Evolutionary conservation across 2,329 filamentous ascomycete genomes (phyloP).

Genomic region (Talaromyces sp.): DNA sequence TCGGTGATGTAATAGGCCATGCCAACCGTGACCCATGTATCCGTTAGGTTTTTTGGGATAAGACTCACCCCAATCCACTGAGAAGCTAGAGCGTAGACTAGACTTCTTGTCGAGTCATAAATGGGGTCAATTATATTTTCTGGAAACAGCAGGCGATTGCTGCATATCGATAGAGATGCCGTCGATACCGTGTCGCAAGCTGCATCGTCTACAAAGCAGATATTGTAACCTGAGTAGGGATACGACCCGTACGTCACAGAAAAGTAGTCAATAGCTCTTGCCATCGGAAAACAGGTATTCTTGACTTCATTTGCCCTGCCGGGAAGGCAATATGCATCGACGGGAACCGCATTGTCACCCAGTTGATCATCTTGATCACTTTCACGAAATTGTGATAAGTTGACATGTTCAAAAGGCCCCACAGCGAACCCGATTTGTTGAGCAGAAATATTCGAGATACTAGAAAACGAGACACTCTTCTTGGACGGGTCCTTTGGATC

Average conservation of each 20-base stretch:
- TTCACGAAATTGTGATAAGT: constrained; percentile 81
- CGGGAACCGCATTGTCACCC: constrained; percentile 77
- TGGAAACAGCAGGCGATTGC: constrained; percentile 76
- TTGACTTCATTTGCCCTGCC: constrained; percentile 73
- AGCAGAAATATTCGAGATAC: constrained; percentile 68
- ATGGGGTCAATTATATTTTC: constrained; percentile 81
- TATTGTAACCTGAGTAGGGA: constrained; percentile 84
- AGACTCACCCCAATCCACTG: constrained; percentile 96
- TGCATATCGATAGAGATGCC: constrained; percentile 82
- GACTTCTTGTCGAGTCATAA: constrained; percentile 69
- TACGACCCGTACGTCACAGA: constrained; percentile 84
- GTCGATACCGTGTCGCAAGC: constrained; percentile 67
- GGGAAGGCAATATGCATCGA: constrained; percentile 88
- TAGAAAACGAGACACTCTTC: constrained; percentile 82
- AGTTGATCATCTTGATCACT: constrained; percentile 89
- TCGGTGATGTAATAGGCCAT: constrained; percentile 95
- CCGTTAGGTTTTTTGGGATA: constrained; percentile 70
- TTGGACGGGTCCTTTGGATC: constrained; percentile 72
- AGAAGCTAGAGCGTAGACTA: constrained; percentile 78
- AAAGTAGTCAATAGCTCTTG: constrained; percentile 83
- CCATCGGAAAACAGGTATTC: constrained; percentile 80
- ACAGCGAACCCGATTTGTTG: constrained; percentile 91
- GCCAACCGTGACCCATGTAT: constrained; percentile 85
- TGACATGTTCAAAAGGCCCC: constrained; percentile 90
- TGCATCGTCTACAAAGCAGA: constrained; percentile 92